Base-by-base conservation (phyloP, 2,329 filamentous ascomycete genomes). In the Trichoderma sp. region DNA sequence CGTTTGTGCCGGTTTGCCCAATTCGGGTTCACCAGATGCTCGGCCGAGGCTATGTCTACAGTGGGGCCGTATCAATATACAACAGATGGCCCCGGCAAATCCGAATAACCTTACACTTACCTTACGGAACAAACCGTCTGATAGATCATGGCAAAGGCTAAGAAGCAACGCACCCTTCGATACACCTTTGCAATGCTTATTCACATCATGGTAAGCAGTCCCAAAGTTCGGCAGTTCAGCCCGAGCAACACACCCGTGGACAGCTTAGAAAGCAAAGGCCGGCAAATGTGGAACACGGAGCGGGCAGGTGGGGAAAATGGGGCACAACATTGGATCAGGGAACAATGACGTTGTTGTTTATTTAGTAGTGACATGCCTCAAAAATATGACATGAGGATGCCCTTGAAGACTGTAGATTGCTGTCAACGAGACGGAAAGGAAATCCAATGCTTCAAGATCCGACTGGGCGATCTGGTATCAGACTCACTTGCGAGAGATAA, bases 261-360 rank as follows among this genome's bases (percentile, higher is more conserved):
- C 34, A 39, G 34, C 34, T 39, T 6, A 9, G 34, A 39, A 17
- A 60, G 21, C 45, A 30, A 60, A 43, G 45, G 30, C 56, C 45
- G 57, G 43, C 34, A 19, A n/a, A 26, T 51, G 57, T 39, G 57
- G 57, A 41, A 28, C 21, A 51, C 45, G 45, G 57, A 60, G 28
- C 57, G 19, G 45, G 21, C 21, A 60, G 45, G 57, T 51, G 57
- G 57, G 57, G 57, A 51, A 30, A 14, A 60, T 60, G 57, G 57
- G 51, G 57, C 34, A 51, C 17, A 6, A 60, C 4, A 26, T 6
- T 44, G 44, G 45, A 60, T 19, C 24, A 45, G 26, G 28, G 30
- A 43, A 51, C 41, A 15, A 60, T 60, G 57, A 60, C 57, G 57
- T 60, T 51, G 17, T 14, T 39, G 34, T 10, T 5, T 30, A 7